phyloP scores from a whole-genome alignment of 2,329 filamentous ascomycete species.

The Aspergillus sp. region DNA sequence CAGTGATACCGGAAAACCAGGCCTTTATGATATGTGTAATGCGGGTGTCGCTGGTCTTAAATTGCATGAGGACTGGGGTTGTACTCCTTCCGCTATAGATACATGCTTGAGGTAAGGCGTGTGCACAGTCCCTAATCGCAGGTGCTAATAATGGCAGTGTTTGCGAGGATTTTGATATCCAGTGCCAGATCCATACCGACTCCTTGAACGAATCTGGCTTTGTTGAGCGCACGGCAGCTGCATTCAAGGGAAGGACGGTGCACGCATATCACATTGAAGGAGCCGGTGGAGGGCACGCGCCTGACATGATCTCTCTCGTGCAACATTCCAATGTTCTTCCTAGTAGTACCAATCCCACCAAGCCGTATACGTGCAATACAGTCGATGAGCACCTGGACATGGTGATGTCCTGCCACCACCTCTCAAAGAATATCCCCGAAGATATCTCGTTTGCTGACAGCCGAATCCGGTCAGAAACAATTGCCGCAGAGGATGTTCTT shows the following conservation, averaged over 20 bases:
- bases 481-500: conserved; percentile 92
- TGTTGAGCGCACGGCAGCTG: conserved; percentile 84
- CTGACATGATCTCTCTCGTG: conserved; percentile 92
- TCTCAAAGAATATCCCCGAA: conserved; percentile 89
- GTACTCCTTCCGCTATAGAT: conserved; percentile 87
- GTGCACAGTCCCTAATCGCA: no score
- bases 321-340: conserved; percentile 86
- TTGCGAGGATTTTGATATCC: conserved; percentile 88
- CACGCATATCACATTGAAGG: conserved; percentile 98
- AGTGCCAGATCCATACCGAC: conserved; percentile 93
- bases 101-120: conserved; percentile 59
- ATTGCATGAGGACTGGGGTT: conserved; percentile 94
- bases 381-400: conserved; percentile 96
- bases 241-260: conserved; percentile 83
- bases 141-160: conserved; percentile 47
- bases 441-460: conserved; percentile 94
- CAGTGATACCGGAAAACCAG: conserved; percentile 72
- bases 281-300: conserved; percentile 89
- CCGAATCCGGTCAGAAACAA: conserved; percentile 92
- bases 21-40: conserved; percentile 74
- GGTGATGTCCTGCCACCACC: conserved; percentile 97
- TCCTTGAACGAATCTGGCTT: conserved; percentile 97
- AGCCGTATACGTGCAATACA: conserved; percentile 87
- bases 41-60: conserved; percentile 91
- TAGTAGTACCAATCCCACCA: conserved; percentile 86